Conservation (phyloP, 305 asterid genomes). For the Caryopteris hybrid region DNA sequence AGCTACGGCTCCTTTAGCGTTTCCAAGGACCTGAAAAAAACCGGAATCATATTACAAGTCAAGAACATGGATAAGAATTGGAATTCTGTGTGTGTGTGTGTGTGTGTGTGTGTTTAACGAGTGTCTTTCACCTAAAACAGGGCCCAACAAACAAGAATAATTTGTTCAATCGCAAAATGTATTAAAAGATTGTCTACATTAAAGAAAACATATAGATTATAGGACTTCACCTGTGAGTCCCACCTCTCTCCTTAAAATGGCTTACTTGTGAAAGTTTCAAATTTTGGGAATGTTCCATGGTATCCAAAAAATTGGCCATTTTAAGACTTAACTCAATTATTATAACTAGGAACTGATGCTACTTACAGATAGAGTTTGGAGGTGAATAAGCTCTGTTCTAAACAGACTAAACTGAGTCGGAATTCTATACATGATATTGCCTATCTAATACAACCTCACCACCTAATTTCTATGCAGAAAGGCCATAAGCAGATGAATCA, state of each 20-base stretch:
- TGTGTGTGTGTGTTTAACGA: too few relatives aligned
- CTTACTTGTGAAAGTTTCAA: neutral
- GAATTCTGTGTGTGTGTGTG: too few relatives aligned
- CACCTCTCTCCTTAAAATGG: neutral
- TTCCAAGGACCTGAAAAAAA: conserved; percentile 60
- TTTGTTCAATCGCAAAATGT: neutral
- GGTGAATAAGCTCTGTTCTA: neutral
- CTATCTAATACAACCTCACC: neutral
- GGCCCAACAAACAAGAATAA: too few relatives aligned
- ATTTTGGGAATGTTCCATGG: neutral
- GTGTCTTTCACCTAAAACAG: too few relatives aligned
- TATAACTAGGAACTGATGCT: neutral
- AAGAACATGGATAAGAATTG: neutral
- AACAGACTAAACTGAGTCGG: neutral
- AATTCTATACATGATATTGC: neutral
- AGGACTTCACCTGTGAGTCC: neutral
- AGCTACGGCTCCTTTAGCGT: conserved; percentile 75
- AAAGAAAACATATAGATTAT: too few relatives aligned
- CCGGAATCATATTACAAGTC: neutral
- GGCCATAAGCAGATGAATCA: neutral
- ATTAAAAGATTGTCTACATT: neutral
- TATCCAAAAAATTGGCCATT: neutral
- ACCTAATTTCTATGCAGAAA: neutral
- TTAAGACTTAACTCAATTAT: neutral
- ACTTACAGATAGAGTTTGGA: neutral